Base-by-base conservation (phyloP, 805 yeast species). In the Saccharomycopsis amapae region DNA sequence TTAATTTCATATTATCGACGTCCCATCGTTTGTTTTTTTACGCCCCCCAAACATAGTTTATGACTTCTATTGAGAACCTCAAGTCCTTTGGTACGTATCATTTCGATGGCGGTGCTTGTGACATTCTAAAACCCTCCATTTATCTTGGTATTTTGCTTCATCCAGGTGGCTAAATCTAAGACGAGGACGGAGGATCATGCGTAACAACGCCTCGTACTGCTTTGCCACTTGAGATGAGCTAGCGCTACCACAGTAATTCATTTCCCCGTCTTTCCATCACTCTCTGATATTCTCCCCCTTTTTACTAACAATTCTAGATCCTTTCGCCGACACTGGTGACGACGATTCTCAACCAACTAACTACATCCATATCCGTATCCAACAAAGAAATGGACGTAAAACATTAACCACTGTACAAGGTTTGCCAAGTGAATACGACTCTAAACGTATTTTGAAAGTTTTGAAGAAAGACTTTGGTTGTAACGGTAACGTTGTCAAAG, bases 291-390 rank as follows among this genome's bases (percentile, higher is more conserved):
- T n/a, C n/a, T n/a, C n/a, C n/a, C n/a, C 7, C 12, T 12, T 9
- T 7, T 26, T 26, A 26, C 30, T 26, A 26, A 26, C 30, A 26
- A 12, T 26, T n/a, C n/a, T 26, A 26, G 96, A 90, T 73, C 98
- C 98, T 54, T 90, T 90, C 81, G 97, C 97, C 81, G 98, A 90
- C 71, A 89, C 97, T 72, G 97, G 97, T 76, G 97, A 90, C 79
- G 94, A 93, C 73, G 96, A 90, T 68, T 84, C 95, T 59, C 90
- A 90, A 72, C 85, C 95, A 63, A 80, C 94, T 50, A 88, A 86
- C 75, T 87, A 89, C 73, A 86, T 90, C 69, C 98, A 89, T 71
- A 84, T 90, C 67, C 94, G 98, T 77, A 90, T 94, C 66, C 98
- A 90, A 72, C 98, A 90, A 75, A 90, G 98, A 76, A 90, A 93